Evolutionary conservation across 2,329 filamentous ascomycete species (phyloP).

Genomic region (Aspergillus latus): DNA sequence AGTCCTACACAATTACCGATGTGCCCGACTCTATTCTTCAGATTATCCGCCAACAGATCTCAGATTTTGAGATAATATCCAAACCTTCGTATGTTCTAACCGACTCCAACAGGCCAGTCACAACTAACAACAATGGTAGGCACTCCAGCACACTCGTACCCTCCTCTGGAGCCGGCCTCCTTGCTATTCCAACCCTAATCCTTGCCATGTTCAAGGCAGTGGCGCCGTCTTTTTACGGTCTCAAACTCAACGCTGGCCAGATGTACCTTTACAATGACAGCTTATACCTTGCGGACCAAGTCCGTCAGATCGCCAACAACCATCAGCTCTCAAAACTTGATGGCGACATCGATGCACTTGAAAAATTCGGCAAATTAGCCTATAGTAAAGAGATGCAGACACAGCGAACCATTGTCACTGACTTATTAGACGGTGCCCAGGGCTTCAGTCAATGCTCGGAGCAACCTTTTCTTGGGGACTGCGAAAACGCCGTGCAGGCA

Average conservation of each 20-base stretch:
- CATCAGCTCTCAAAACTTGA: conserved; percentile 52
- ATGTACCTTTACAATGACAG: conserved; percentile 68
- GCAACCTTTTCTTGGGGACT: conserved; percentile 59
- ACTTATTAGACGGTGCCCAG: conserved; percentile 63
- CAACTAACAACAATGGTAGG: conserved; percentile 27
- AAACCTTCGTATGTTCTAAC: conserved; percentile 36
- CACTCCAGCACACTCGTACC: conserved; percentile 39
- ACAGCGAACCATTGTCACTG: conserved; percentile 61
- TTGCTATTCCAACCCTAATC: conserved; percentile 48
- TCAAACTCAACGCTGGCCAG: conserved; percentile 51
- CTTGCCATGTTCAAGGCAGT: conserved; percentile 53
- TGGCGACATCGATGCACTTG: conserved; percentile 55
- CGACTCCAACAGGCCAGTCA: not conserved
- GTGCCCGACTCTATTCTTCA: conserved; percentile 73
- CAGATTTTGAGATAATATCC: conserved; percentile 42
- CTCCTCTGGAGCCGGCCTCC: conserved; percentile 45
- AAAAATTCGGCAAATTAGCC: conserved; percentile 60
- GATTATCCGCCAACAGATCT: conserved; percentile 43
- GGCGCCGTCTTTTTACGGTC: conserved; percentile 47
- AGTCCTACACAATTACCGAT: conserved; percentile 84
- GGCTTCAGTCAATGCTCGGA: conserved; percentile 61
- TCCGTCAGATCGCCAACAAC: conserved; percentile 51
- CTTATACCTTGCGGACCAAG: conserved; percentile 56
- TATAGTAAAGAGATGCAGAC: conserved; percentile 66
- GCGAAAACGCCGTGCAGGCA: conserved; percentile 59